Conservation (phyloP, 2,329 filamentous ascomycete species). For the Penicillium sp. region DNA sequence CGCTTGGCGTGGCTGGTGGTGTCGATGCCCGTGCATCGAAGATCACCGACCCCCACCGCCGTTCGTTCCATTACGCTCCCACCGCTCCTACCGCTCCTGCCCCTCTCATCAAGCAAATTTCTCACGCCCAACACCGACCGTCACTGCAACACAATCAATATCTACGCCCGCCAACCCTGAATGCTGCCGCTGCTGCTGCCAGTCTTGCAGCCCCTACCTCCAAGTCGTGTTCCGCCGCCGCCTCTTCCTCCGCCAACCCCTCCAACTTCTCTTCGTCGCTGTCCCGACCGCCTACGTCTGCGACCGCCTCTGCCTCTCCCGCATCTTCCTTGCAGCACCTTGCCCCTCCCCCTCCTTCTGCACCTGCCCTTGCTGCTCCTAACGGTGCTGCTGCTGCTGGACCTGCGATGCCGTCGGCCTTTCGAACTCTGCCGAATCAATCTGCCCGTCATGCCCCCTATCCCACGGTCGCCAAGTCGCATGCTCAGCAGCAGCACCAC, state of each 20-base stretch:
- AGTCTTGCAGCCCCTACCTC: constrained; percentile 9
- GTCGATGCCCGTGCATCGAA: constrained; percentile 23
- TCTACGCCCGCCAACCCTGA: constrained; percentile 8
- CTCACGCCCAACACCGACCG: constrained; percentile 16
- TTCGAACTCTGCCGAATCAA: constrained; percentile 35
- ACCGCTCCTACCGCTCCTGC: constrained; percentile 22
- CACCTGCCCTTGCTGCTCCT: constrained; percentile 19
- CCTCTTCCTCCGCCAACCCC: constrained; percentile 11
- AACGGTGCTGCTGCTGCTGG: constrained; percentile 30
- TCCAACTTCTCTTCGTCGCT: constrained; percentile 5
- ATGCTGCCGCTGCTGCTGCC: constrained; percentile 12
- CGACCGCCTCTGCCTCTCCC: constrained; percentile 20
- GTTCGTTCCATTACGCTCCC: constrained; percentile 21
- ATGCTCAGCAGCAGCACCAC: constrained; percentile 26
- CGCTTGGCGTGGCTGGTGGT: constrained; percentile 28
- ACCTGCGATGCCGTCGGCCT: constrained; percentile 41
- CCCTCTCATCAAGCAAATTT: constrained; percentile 23
- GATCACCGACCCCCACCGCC: constrained; percentile 23
- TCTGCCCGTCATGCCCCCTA: constrained; percentile 35
- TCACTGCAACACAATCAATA: constrained; percentile 10
- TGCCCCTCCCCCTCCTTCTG: constrained; percentile 30
- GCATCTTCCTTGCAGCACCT: constrained; percentile 26
- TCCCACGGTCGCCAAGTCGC: constrained; percentile 32
- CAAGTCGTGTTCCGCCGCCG: constrained; percentile 9
- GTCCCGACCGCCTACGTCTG: constrained; percentile 28